Percentiles rank a stretch among this genome's conserved stretches.
Conservation (phyloP, 2,329 filamentous ascomycete genomes). For the Aureobasidium sp. region DNA sequence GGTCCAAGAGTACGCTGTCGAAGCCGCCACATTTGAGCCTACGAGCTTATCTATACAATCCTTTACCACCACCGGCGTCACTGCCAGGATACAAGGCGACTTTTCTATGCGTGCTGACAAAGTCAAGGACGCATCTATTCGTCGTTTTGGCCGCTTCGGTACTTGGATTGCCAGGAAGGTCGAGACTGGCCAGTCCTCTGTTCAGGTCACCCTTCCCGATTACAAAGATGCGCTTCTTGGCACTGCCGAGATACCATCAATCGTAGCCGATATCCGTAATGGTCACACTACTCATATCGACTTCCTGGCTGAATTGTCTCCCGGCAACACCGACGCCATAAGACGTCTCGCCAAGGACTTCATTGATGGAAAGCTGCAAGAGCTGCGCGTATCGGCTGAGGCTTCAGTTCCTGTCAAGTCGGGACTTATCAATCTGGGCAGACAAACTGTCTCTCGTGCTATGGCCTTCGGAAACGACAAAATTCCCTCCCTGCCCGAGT, state of each 20-base stretch:
- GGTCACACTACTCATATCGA: conserved; percentile 70
- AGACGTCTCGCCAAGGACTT: conserved; percentile 79
- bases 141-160: conserved; percentile 65
- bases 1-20: conserved; percentile 76
- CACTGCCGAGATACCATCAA: conserved; percentile 63
- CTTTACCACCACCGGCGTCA: conserved; percentile 69
- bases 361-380: conserved; percentile 67
- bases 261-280: conserved; percentile 69
- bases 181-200: conserved; percentile 61
- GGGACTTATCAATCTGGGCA: conserved; percentile 70
- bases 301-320: conserved; percentile 65
- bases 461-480: conserved; percentile 65
- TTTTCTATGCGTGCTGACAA: conserved; percentile 71
- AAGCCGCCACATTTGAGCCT: conserved; percentile 73
- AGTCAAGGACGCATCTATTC: conserved; percentile 61
- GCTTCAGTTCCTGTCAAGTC: conserved; percentile 67
- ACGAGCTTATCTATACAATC: conserved; percentile 78
- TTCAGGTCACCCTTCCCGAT: conserved; percentile 73
- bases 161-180: conserved; percentile 74
- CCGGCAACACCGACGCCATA: conserved; percentile 69
- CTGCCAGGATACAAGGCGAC: conserved; percentile 70
- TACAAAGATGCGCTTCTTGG: conserved; percentile 72
- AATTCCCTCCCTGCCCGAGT: conserved; percentile 68
- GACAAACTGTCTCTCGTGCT: conserved; percentile 64
- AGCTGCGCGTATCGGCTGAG: conserved; percentile 63